Evolutionary conservation across 768 basidiomycete species (phyloP).

Genomic region (Termitomyces heimii): DNA sequence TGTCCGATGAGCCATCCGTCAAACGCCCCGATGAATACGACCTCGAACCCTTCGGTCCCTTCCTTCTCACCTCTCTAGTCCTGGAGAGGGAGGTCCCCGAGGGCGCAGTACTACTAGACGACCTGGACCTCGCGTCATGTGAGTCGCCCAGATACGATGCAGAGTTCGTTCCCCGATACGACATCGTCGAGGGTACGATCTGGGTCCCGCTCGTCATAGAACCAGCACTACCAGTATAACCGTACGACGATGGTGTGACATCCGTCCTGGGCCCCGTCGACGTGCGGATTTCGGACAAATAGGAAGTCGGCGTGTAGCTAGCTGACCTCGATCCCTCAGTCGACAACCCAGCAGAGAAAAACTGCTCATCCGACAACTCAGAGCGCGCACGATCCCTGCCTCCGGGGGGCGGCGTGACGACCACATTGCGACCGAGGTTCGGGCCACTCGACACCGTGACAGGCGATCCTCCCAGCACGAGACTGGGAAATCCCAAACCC

Average conservation of each 20-base stretch:
- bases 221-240: slow-evolving; percentile 23
- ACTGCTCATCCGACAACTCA: slow-evolving; percentile 29
- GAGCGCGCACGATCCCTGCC: slow-evolving; percentile 22
- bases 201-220: slow-evolving; percentile 31
- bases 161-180: slow-evolving; percentile 45
- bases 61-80: slow-evolving; percentile 50
- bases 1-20: slow-evolving; percentile 43
- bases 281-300: slow-evolving; percentile 21
- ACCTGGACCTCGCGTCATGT: slow-evolving; percentile 27
- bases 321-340: slow-evolving; percentile 25
- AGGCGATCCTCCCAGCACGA: slow-evolving; percentile 49
- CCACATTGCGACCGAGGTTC: slow-evolving; percentile 34
- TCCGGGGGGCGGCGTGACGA: slow-evolving; percentile 40
- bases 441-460: slow-evolving; percentile 72
- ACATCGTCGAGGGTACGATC: slow-evolving; percentile 43
- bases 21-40: slow-evolving; percentile 35
- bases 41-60: slow-evolving; percentile 35
- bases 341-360: slow-evolving; percentile 33
- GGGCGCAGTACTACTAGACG: slow-evolving; percentile 32
- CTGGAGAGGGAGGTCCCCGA: slow-evolving; percentile 49
- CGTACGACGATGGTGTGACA: slow-evolving; percentile 14
- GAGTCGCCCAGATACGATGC: slow-evolving; percentile 55
- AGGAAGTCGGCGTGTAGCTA: slow-evolving; percentile 28
- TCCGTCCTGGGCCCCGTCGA: slow-evolving; percentile 24
- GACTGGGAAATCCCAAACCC: slow-evolving; percentile 28